Evolutionary conservation across 768 basidiomycete species (phyloP), one percentile per base, ranked within the genome.

Genomic region (Russula virescens): DNA sequence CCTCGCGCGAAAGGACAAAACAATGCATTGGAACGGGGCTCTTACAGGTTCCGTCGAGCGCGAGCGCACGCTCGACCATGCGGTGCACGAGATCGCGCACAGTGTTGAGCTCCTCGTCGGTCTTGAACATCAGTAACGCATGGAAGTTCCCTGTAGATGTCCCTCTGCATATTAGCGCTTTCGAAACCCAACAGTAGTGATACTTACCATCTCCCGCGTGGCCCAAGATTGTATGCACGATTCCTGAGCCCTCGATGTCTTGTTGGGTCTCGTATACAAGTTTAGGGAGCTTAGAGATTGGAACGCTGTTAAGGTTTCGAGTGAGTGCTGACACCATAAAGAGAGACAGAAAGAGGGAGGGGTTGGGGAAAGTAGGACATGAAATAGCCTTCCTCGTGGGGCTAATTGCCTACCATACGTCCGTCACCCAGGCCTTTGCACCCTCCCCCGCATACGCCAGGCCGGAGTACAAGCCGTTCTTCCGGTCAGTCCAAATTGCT

Each of bases 161-260:
- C 45, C 13, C 2, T 18, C 28, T 21, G 3, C 5, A 8, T 14
- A n/a, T 13, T 19, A 38, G 42, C 19, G 14, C 14, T 31, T 28
- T 47, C 46, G n/a, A 25, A 40, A 35, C 34, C 34, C 34, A 5
- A 5, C 5, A 35, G 34, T 35, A 1, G 25, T 18, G 1, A 38
- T 14, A 77, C 78, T 77, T 74, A 68, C 87, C 88, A 68, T 90
- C 89, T 3, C 88, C 89, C 0, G 86, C 88, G 62, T 91, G 90
- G 0, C 88, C 89, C 8, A 89, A 79, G n/a, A 89, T 83, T 0
- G 81, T 80, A 14, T 84, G 85, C 0, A 80, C 70, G 14, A 95
- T 70, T 0, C 85, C 85, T 2, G 79, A 69, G 28, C 74, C 72
- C 1, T 73, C 74, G 1, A 94, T 73, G 67, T 94, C 91, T 68